Evolutionary conservation across 2,329 filamentous ascomycete species (phyloP).

Genomic region (Thielaviopsis ethacetica): DNA sequence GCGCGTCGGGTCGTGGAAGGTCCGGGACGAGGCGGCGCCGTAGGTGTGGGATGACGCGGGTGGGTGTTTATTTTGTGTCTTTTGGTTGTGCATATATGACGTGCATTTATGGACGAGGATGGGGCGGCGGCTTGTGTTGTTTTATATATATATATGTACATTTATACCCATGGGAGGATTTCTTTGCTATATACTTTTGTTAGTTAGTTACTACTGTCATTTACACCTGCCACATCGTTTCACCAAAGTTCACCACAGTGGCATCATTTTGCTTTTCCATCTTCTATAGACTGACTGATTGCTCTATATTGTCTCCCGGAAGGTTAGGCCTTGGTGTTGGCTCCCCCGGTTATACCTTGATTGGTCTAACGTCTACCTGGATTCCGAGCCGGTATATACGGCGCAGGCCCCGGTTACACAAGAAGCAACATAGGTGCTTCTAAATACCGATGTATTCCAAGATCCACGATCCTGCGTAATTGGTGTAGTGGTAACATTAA

Average conservation of each 20-base stretch:
- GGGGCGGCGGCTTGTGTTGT: not conserved
- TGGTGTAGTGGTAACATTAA: slow-evolving; percentile 7
- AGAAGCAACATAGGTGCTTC: not conserved
- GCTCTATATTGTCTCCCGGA: too few species aligned
- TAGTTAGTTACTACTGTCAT: not conserved
- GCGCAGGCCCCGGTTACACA: not conserved
- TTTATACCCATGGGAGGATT: not conserved
- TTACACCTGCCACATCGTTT: too few species aligned
- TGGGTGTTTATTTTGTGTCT: not conserved
- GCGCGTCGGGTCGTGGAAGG: not conserved
- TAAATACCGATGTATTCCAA: too few species aligned
- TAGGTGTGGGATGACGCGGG: not conserved
- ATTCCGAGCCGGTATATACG: too few species aligned
- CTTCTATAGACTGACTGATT: too few species aligned
- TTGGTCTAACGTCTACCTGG: not conserved
- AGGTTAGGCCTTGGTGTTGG: too few species aligned
- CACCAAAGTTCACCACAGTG: too few species aligned
- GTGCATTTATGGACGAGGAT: too few species aligned
- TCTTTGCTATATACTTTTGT: not conserved
- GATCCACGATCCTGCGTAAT: too few species aligned
- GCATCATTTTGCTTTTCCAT: too few species aligned
- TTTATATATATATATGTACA: not conserved
- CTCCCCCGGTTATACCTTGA: too few species aligned
- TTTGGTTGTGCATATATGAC: too few species aligned
- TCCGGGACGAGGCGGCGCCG: not conserved